Percentiles rank a stretch among this genome's conserved stretches.
phyloP scores from a whole-genome alignment of 768 basidiomycete species.

The Pleurotus ostreatus region DNA sequence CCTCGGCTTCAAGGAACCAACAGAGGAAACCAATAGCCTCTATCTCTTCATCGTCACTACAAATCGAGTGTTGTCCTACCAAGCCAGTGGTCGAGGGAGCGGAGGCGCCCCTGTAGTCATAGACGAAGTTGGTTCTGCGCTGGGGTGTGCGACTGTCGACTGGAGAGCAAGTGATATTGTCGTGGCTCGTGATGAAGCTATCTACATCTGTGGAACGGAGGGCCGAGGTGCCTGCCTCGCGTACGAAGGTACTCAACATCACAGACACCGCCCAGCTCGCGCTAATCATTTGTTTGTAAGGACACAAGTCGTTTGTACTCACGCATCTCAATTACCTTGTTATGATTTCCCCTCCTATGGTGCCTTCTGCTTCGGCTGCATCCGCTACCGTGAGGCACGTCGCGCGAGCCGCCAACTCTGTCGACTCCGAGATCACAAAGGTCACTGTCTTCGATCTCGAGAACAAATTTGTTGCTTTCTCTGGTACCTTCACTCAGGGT shows the following conservation, averaged over 20 bases:
- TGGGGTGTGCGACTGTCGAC: slow-evolving; percentile 85
- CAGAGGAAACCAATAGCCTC: slow-evolving; percentile 36
- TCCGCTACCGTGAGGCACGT: slow-evolving; percentile 77
- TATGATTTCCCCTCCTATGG: slow-evolving; percentile 83
- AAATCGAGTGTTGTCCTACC: slow-evolving; percentile 72
- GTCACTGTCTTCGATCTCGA: slow-evolving; percentile 88
- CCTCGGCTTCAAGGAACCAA: slow-evolving; percentile 78
- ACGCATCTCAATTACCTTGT: slow-evolving; percentile 82
- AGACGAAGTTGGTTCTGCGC: slow-evolving; percentile 80
- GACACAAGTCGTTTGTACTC: slow-evolving; percentile 73
- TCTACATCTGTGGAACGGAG: slow-evolving; percentile 80
- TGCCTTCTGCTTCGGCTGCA: slow-evolving; percentile 57
- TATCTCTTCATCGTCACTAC: slow-evolving; percentile 89
- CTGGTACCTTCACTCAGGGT: slow-evolving; percentile 76
- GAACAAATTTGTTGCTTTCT: slow-evolving; percentile 87
- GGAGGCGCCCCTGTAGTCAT: slow-evolving; percentile 64
- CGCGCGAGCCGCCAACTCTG: slow-evolving; percentile 37
- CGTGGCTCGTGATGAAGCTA: slow-evolving; percentile 87
- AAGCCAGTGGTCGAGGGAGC: slow-evolving; percentile 67
- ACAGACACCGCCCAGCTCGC: no score
- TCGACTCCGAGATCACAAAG: slow-evolving; percentile 62
- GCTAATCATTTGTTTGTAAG: slow-evolving; percentile 26
- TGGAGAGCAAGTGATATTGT: slow-evolving; percentile 70
- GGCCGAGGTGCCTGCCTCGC: slow-evolving; percentile 84
- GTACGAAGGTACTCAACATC: slow-evolving; percentile 67